Evolutionary conservation across 2,329 filamentous ascomycete species (phyloP).

Genomic region (Orbilia quercus): DNA sequence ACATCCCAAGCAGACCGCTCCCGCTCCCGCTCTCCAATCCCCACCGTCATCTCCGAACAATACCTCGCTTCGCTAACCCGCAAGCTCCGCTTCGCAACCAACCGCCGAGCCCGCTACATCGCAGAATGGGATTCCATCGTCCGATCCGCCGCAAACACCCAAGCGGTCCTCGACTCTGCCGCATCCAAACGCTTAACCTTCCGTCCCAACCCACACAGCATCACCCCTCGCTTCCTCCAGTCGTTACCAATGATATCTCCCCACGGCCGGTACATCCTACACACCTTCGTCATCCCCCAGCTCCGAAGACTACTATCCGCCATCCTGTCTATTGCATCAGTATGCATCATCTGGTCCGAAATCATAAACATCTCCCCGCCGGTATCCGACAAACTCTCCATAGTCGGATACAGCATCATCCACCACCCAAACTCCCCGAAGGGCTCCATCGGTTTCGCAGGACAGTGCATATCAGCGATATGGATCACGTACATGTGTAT

Average conservation of each 20-base stretch:
- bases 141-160: constrained; percentile 77
- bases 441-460: constrained; percentile 83
- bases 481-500: constrained; percentile 98
- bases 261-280: constrained; percentile 80
- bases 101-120: constrained; percentile 83
- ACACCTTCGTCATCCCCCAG: constrained; percentile 79
- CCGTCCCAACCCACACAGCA: constrained; percentile 51
- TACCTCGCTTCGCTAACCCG: constrained; percentile 91
- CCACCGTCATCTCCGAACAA: constrained; percentile 82
- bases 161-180: constrained; percentile 84
- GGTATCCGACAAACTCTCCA: constrained; percentile 73
- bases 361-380: constrained; percentile 82
- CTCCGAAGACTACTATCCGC: constrained; percentile 73
- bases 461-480: constrained; percentile 82
- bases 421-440: constrained; percentile 78
- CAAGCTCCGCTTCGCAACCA: constrained; percentile 81
- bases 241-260: constrained; percentile 77
- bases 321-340: constrained; percentile 78
- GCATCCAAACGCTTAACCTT: constrained; percentile 81
- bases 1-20: constrained; percentile 60
- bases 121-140: constrained; percentile 87
- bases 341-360: constrained; percentile 92
- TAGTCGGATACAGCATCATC: constrained; percentile 75
- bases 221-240: constrained; percentile 66
- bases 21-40: constrained; percentile 65